phyloP scores from a whole-genome alignment of 2,329 filamentous ascomycete genomes.

The Penicillium sp. region DNA sequence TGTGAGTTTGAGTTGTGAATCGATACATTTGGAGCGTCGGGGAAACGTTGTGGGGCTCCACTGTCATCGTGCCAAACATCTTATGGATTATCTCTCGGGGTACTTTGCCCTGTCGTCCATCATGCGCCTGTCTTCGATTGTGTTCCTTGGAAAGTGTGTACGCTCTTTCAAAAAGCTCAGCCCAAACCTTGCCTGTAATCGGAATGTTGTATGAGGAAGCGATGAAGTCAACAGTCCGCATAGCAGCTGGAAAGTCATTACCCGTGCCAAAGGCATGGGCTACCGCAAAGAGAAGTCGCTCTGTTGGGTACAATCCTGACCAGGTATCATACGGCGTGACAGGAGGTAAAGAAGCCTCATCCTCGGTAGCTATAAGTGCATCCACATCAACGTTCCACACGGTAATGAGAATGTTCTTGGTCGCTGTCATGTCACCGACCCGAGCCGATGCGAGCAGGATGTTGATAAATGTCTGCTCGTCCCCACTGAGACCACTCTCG shows the following conservation, averaged over 20 bases:
- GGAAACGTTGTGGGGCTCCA: constrained; percentile 56
- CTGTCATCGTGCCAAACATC: constrained; percentile 63
- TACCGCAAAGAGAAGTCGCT: constrained; percentile 63
- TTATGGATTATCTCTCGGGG: constrained; percentile 48
- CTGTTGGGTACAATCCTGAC: constrained; percentile 61
- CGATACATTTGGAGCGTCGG: constrained; percentile 60
- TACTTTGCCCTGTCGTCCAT: constrained; percentile 35
- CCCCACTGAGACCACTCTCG: constrained; percentile 42
- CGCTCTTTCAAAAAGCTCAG: constrained; percentile 66
- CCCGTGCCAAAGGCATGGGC: constrained; percentile 70
- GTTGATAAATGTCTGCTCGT: constrained; percentile 56
- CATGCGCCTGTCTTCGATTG: constrained; percentile 1
- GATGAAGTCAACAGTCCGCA: constrained; percentile 63
- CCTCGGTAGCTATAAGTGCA: constrained; percentile 36
- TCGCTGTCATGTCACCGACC: constrained; percentile 52
- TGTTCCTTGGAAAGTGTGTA: constrained; percentile 55
- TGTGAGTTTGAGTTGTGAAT: constrained; percentile 33
- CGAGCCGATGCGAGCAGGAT: constrained; percentile 55
- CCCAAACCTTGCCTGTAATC: constrained; percentile 63
- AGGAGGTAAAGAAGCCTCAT: constrained; percentile 33
- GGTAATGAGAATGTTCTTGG: constrained; percentile 51
- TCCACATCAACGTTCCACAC: constrained; percentile 59
- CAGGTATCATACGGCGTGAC: constrained; percentile 46
- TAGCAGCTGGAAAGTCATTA: constrained; percentile 60
- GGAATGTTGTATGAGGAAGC: constrained; percentile 60